Base-by-base conservation (phyloP, 768 basidiomycete genomes). In the Podaxis mareebaensis region DNA sequence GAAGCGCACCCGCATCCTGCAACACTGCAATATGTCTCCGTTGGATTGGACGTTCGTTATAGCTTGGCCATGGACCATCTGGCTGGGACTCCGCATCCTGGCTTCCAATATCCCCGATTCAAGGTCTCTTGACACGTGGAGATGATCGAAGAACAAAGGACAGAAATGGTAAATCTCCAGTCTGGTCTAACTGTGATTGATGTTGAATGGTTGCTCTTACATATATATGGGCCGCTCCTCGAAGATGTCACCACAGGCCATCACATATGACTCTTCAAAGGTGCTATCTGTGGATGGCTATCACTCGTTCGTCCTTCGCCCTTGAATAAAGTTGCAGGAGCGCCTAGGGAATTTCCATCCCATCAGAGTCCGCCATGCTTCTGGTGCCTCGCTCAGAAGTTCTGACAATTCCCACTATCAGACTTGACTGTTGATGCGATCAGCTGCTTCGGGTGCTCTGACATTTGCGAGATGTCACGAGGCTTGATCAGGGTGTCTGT, bases 401-500 rank as follows among this genome's bases (percentile, higher is more conserved):
- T 62, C 49, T 63, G 51, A 58, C 64, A 62, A 63, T 68, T 69
- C 68, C 66, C 70, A 69, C 69, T 64, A 57, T 48, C 58, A 58
- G 68, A 69, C 68, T 63, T 69, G 49, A 67, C 60, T 38, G 11
- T 49, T 69, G 68, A 69, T 70, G 69, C 53, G 70, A 65, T 66
- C 65, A 68, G 65, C 68, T 69, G 68, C 67, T 70, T 64, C 60
- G 67, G 66, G 48, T 65, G 40, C 65, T 68, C 61, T 66, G 64
- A 62, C 63, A 64, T 66, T 66, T 67, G 67, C 64, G 66, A 72
- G 69, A 66, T 66, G 74, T 73, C 75, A 75, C 73, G 71, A 71
- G 75, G 68, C 65, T 51, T 70, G 69, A 74, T 73, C 73, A 77
- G 75, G 74, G 72, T 70, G 65, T 57, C 66, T 65, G 63, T 64